Evolutionary conservation across 2,329 filamentous ascomycete genomes (phyloP), one percentile per base, ranked within the genome.

Genomic region (Fusarium cyanostomum): DNA sequence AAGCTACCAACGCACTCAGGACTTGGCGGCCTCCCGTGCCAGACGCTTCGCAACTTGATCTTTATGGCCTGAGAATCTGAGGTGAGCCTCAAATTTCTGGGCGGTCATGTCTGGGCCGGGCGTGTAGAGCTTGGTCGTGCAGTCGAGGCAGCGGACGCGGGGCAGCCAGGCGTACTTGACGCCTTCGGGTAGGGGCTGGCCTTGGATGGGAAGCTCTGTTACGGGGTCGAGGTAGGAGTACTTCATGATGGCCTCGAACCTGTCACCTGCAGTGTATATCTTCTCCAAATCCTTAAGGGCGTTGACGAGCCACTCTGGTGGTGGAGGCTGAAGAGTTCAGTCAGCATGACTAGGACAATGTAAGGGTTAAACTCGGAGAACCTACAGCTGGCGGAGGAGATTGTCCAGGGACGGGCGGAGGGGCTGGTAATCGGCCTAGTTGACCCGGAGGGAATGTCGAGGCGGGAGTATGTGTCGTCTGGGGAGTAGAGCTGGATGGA

Each of bases 41-140:
- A 74, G 63, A 24, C 79, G 72, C 49, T 64, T 58, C 33, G 72
- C 73, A 9, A 94, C 91, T 69, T 85, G 86, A 67, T 92, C 87
- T 69, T 89, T 86, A 75, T 99, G 95, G 49, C 84, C 82, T 38
- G 91, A 86, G 76, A 97, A 97, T 76, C 89, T 92, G 44, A 98
- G 81, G 79, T 99, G 95, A 1, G 96, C 88, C 77, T 97, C 92
- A 64, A 99, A 99, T 73, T 97, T 96, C 41, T 89, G 89, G 6
- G 94, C 91, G 3, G 92, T 93, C 74, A 86, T 90, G 21, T 90
- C 92, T 0, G 94, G 92, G 0, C 93, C 92, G 0, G 94, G 92
- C 0, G 94, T 97, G 77, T 99, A 99, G 10, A 97, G 81, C 77
- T 97, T 98, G 27, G 92, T 92, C 0, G 92, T 92, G 74, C 95